Conservation (phyloP, 352 stramenopile genomes). For the Globisporangium recalcitrans region DNA sequence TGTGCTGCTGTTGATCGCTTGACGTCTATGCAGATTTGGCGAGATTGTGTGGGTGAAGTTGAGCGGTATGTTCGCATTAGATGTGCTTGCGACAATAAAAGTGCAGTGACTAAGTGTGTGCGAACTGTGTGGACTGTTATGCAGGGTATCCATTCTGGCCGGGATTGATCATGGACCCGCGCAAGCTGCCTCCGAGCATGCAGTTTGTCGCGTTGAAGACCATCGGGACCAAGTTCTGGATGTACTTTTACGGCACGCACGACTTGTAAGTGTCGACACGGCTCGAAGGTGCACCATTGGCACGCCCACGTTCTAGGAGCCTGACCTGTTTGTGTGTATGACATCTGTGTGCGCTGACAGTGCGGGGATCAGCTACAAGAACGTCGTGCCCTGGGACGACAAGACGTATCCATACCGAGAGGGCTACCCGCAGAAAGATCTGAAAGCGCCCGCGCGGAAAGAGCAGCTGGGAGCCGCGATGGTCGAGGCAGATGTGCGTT, state of each 20-base stretch:
- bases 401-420: constrained; percentile 12
- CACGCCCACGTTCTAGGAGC: too few relatives aligned
- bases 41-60: constrained; percentile 16
- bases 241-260: constrained; percentile 18
- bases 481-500: constrained; percentile 9
- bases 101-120: background rate
- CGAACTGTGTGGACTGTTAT: background rate
- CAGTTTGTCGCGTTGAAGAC: constrained; percentile 8
- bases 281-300: too few relatives aligned
- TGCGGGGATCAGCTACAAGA: constrained; percentile 11
- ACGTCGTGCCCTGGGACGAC: constrained; percentile 11
- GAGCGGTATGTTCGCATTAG: background rate
- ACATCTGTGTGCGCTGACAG: background rate
- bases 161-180: constrained; percentile 11
- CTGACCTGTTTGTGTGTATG: background rate
- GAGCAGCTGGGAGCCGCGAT: constrained; percentile 6
- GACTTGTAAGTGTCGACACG: constrained; percentile 18
- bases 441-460: constrained; percentile 5
- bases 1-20: background rate
- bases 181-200: constrained; percentile 12
- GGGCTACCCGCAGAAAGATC: constrained; percentile 9
- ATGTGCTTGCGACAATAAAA: background rate
- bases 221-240: constrained; percentile 10
- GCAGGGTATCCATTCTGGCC: constrained; percentile 14
- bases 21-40: constrained; percentile 8